Base-by-base conservation (phyloP, 768 basidiomycete genomes). In the Podaxis sp. region DNA sequence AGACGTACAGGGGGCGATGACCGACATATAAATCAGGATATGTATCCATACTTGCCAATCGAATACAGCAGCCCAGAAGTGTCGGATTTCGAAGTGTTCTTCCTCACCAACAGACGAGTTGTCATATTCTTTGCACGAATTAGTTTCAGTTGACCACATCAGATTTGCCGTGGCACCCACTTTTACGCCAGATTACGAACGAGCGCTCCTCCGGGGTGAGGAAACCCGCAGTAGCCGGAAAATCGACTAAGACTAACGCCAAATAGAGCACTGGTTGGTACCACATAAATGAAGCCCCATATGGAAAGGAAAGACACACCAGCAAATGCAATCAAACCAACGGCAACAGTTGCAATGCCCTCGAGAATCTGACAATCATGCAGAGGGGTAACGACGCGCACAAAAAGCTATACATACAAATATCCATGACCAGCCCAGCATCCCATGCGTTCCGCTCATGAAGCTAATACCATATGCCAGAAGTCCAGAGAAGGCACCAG, bases 371-470 rank as follows among this genome's bases (percentile, higher is more conserved):
- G n/a, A 39, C 1, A 19, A 53, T 11, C 22, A 4, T 24, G 42
- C 30, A 44, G 1, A 0, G 2, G 9, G 53, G 17, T 30, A 7
- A n/a, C n/a, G 8, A 9, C n/a, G 4, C 15, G 28, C 57, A 7
- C 12, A 53, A 6, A 28, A 19, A 2, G 38, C 58, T 2, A 13
- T 11, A 70, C 82, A 46, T 65, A 87, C 84, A 61, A 88, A 89
- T 53, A 88, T 87, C 87, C 87, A 88, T 0, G 83, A 83, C 87
- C 87, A 89, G 11, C 84, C 87, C 17, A 78, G 67, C 17, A 83
- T 68, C 1, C 82, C 80, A 2, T 67, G 72, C 0, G 71, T 72
- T 0, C 82, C 83, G 28, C 72, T 69, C 84, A 88, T 83, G 57
- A 82, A 81, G 42, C 79, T 76, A 30, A 87, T 83, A 0, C 70